Percentiles rank a stretch among this genome's conserved stretches.
Evolutionary conservation across 148 eudicot genomes (phyloP).

Genomic region (Fallopia convolvulus): DNA sequence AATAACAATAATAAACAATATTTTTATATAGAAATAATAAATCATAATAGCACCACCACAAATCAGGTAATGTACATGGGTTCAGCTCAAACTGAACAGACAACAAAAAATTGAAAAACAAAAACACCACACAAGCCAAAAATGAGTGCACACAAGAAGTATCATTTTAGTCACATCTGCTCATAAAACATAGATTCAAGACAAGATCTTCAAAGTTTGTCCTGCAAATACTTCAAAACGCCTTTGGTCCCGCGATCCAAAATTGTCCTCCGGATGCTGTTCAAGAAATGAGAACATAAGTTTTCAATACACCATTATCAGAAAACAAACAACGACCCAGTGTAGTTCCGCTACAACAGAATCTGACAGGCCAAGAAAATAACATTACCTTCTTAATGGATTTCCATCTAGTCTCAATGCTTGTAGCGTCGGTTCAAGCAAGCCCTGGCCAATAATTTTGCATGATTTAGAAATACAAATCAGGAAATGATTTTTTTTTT

Average conservation of each 20-base stretch:
- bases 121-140: not conserved
- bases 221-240: slow-evolving; percentile 65
- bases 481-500: no score
- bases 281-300: slow-evolving; percentile 9
- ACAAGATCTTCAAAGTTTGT: slow-evolving; percentile 31
- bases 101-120: not conserved
- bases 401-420: slow-evolving; percentile 88
- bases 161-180: not conserved
- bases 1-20: no score
- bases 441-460: slow-evolving; percentile 50
- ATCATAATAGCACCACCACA: not conserved
- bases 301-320: not conserved
- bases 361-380: no score
- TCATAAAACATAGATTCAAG: not conserved
- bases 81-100: not conserved
- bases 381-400: slow-evolving; percentile 72
- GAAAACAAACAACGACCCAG: no score
- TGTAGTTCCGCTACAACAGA: no score
- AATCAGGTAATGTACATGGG: not conserved
- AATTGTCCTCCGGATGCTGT: slow-evolving; percentile 89
- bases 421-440: slow-evolving; percentile 85
- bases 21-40: no score
- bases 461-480: not conserved
- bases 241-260: slow-evolving; percentile 93
- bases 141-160: not conserved